Conservation (phyloP, 345 rosid species). For the Boechera divaricarpa region DNA sequence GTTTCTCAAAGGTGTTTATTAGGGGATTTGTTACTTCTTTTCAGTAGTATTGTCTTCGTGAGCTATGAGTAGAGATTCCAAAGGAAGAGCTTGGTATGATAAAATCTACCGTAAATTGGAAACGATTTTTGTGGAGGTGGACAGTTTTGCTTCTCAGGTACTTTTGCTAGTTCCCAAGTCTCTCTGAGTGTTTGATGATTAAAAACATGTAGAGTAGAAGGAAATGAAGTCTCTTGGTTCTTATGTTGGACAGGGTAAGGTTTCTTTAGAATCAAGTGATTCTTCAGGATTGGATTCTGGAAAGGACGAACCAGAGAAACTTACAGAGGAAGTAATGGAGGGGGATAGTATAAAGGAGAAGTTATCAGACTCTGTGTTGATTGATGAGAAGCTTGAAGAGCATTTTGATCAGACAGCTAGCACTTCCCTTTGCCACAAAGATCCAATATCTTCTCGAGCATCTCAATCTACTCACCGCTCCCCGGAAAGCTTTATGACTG, state of each 20-base stretch:
- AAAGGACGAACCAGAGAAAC: constrained; percentile 31
- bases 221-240: constrained; percentile 23
- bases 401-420: constrained; percentile 33
- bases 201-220: constrained; percentile 2
- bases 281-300: constrained; percentile 35
- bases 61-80: constrained; percentile 59
- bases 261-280: constrained; percentile 27
- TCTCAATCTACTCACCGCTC: constrained; percentile 36
- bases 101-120: constrained; percentile 70
- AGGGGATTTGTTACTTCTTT: constrained; percentile 12
- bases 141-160: constrained; percentile 55
- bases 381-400: constrained; percentile 35
- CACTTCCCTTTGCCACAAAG: constrained; percentile 23
- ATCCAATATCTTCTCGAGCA: constrained; percentile 14
- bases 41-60: constrained; percentile 19
- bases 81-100: constrained; percentile 67
- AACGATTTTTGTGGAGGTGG: constrained; percentile 67
- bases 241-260: constrained; percentile 46
- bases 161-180: constrained; percentile 14
- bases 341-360: constrained; percentile 35
- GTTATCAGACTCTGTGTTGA: constrained; percentile 34
- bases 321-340: constrained; percentile 25
- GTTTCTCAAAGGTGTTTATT: neutral
- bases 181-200: constrained; percentile 6
- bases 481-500: constrained; percentile 24